Base-by-base conservation (phyloP, 1,284 basidiomycete species). In the Lentinula novae-zelandiae region DNA sequence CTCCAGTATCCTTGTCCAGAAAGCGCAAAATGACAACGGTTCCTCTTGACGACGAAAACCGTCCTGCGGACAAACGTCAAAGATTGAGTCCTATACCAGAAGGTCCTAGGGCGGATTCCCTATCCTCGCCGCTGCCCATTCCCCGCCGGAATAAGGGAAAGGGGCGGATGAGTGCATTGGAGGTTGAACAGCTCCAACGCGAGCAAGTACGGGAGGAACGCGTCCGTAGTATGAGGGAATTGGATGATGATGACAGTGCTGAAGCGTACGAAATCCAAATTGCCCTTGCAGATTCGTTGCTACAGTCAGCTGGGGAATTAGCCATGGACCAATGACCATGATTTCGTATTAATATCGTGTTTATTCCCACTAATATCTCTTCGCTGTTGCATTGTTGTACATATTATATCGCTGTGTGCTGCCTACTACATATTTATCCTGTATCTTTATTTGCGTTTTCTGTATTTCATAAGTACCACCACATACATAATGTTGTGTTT, bases 61-160 rank as follows among this genome's bases (percentile, higher is more conserved):
- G 8, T 7, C 49, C 34, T 53, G 1, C 34, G 15, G 34, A 20
- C 1, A 53, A 53, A 20, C 51, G 51, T 20, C 51, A 3, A 17
- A 53, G 51, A 22, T 34, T 36, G 12, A 38, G 33, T 36, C 51
- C 51, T 22, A 38, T 38, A 36, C 4, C 10, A 36, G 51, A 53
- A 38, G 51, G n/a, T 17, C 1, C 15, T 38, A 17, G 13, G 10
- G 17, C 8, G 8, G 6, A 46, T 50, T 15, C 49, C 3, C 1
- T 13, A 48, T 31, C n/a, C 38, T 13, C 54, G 17, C 12, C 54
- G 40, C 31, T 56, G 55, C 4, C 15, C 5, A 20, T 38, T 39
- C 33, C 17, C 5, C 51, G n/a, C 27, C 33, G 2, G 39, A 39
- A 60, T 34, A 63, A 63, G 40, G 62, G 62, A 6, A 63, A 63